Conservation (phyloP, 768 basidiomycete genomes). For the Agrocybe praecox region DNA sequence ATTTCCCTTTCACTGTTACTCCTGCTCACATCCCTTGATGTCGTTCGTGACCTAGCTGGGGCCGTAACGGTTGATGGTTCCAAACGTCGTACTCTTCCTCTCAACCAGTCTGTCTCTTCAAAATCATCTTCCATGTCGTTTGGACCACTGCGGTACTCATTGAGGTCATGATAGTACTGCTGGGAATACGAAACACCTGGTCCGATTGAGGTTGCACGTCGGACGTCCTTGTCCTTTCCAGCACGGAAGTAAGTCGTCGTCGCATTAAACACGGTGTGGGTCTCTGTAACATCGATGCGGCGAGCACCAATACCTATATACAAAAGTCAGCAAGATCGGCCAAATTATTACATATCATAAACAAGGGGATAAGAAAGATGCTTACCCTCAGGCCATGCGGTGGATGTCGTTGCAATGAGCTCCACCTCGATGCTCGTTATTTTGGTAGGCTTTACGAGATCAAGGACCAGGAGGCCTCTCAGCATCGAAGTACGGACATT, state of each 20-base stretch:
- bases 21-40: conserved; percentile 8
- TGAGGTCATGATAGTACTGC: conserved; percentile 16
- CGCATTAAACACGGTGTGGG: conserved; percentile 72
- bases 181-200: conserved; percentile 40
- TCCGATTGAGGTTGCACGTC: conserved; percentile 48
- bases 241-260: conserved; percentile 77
- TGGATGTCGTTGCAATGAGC: conserved; percentile 69
- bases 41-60: background rate
- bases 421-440: conserved; percentile 86
- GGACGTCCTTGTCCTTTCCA: conserved; percentile 28
- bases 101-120: conserved; percentile 23
- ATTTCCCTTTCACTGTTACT: conserved; percentile 6
- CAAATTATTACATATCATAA: background rate
- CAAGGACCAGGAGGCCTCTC: conserved; percentile 61
- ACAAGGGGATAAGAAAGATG: conserved; percentile 7
- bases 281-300: conserved; percentile 76
- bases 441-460: conserved; percentile 73
- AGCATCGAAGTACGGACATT: conserved; percentile 52
- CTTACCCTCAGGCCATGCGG: conserved; percentile 87
- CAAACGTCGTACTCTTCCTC: conserved; percentile 1
- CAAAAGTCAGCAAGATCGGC: background rate
- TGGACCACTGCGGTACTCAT: conserved; percentile 22
- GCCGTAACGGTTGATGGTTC: background rate
- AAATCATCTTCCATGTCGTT: conserved; percentile 28
- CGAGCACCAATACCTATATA: conserved; percentile 66